These are phyloP conservation scores for Botrytis galanthina DNA, from an alignment of 2,329 filamentous ascomycete species.

Conservation along the genomic window DNA sequence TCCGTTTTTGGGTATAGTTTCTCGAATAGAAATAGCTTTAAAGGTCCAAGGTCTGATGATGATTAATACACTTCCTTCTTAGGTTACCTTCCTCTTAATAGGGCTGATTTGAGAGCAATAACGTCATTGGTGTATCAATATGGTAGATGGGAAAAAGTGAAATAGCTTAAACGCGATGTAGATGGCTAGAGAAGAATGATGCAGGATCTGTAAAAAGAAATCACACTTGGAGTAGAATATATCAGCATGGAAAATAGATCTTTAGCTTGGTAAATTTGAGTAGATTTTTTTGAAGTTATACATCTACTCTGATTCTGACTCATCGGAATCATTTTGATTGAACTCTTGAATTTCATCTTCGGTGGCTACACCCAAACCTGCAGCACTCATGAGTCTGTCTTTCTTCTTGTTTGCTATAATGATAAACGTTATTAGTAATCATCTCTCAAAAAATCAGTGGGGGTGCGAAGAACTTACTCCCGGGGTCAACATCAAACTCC, in stretches of 20 bases:
- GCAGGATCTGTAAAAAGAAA: neutral
- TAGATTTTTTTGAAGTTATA: neutral
- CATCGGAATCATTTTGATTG: constrained; percentile 34
- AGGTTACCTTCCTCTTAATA: neutral
- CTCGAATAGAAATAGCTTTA: neutral
- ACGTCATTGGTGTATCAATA: neutral
- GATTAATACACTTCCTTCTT: neutral
- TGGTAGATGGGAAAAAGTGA: neutral
- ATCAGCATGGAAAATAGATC: neutral
- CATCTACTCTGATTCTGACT: neutral
- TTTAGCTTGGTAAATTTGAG: neutral
- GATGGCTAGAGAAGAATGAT: neutral
- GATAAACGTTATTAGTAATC: constrained; percentile 12
- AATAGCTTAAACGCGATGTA: neutral
- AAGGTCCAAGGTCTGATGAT: neutral
- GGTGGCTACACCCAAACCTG: constrained; percentile 59
- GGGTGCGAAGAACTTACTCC: constrained; percentile 50
- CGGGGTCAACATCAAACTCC: constrained; percentile 80
- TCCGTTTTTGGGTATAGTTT: neutral
- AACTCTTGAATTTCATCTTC: constrained; percentile 58
- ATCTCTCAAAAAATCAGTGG: neutral
- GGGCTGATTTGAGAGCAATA: neutral
- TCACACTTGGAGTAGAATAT: too few species aligned
- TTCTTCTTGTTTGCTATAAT: constrained; percentile 62
- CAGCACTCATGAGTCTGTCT: constrained; percentile 65